Evolutionary conservation across 495 filamentous ascomycete species (phyloP).

Genomic region (Trichocladium antarcticum): DNA sequence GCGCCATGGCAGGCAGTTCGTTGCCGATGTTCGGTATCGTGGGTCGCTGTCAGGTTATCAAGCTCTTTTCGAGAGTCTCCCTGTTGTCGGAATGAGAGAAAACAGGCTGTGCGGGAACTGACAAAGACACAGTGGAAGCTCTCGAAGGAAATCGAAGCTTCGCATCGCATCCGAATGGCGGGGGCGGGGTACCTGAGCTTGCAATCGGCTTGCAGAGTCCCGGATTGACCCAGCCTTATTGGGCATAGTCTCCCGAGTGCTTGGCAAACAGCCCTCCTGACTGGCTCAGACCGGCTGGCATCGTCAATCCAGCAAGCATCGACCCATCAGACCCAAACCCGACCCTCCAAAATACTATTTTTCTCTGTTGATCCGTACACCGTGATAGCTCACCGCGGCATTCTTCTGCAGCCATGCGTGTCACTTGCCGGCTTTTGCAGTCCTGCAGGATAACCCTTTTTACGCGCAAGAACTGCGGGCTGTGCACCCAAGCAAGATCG

Average conservation of each 20-base stretch:
- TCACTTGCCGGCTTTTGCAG: conserved; percentile 38
- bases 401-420: conserved; percentile 24
- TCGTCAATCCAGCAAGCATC: neutral
- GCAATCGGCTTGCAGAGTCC: neutral
- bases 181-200: conserved; percentile 10
- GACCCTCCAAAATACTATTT: too few species aligned
- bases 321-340: neutral
- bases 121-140: too few species aligned
- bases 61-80: neutral
- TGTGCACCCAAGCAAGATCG: conserved; percentile 66
- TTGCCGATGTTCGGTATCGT: neutral
- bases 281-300: neutral
- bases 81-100: neutral
- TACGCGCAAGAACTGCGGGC: conserved; percentile 63
- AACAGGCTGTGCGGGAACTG: too few species aligned
- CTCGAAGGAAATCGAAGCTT: conserved; percentile 17
- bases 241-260: neutral
- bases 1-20: conserved; percentile 46
- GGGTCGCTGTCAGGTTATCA: neutral
- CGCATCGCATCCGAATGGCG: conserved; percentile 1
- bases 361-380: too few species aligned
- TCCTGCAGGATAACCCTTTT: conserved; percentile 69
- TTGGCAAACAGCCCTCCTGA: neutral
- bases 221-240: neutral
- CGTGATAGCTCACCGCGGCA: too few species aligned